phyloP scores from a whole-genome alignment of 2,329 filamentous ascomycete species.

The Plenodomus biglobosus region DNA sequence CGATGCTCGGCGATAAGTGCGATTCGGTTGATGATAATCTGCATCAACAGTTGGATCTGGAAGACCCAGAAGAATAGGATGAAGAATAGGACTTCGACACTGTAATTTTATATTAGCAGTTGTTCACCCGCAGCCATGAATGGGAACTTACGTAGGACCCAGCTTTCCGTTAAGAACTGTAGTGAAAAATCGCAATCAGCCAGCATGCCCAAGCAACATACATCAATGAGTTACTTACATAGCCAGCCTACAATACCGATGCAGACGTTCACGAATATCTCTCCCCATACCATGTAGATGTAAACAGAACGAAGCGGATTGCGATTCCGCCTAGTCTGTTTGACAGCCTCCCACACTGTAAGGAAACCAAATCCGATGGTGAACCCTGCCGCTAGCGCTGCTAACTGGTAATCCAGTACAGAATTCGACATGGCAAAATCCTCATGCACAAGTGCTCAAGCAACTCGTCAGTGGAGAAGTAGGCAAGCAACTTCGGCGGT shows the following conservation, averaged over 20 bases:
- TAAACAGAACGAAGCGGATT: slow-evolving; percentile 38
- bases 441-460: neutral
- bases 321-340: slow-evolving; percentile 40
- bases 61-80: slow-evolving; percentile 39
- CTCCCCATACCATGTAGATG: slow-evolving; percentile 43
- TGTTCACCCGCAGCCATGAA: too few relatives aligned
- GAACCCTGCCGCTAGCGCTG: slow-evolving; percentile 40
- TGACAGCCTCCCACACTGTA: slow-evolving; percentile 41
- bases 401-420: slow-evolving; percentile 33
- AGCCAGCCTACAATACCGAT: slow-evolving; percentile 39
- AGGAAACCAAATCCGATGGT: slow-evolving; percentile 39
- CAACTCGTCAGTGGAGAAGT: neutral
- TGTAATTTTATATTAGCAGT: slow-evolving; percentile 8
- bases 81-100: slow-evolving; percentile 36
- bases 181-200: neutral
- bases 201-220: neutral
- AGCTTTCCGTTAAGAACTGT: slow-evolving; percentile 26
- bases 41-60: slow-evolving; percentile 54
- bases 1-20: slow-evolving; percentile 51
- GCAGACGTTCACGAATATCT: slow-evolving; percentile 30
- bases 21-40: slow-evolving; percentile 60
- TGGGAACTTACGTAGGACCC: slow-evolving; percentile 31
- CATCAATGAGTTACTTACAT: slow-evolving; percentile 2
- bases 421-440: slow-evolving; percentile 18
- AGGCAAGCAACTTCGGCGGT: neutral